Evolutionary conservation across 495 filamentous ascomycete genomes (phyloP), one percentile per base, ranked within the genome.

Genomic region (Neurospora cerealis): DNA sequence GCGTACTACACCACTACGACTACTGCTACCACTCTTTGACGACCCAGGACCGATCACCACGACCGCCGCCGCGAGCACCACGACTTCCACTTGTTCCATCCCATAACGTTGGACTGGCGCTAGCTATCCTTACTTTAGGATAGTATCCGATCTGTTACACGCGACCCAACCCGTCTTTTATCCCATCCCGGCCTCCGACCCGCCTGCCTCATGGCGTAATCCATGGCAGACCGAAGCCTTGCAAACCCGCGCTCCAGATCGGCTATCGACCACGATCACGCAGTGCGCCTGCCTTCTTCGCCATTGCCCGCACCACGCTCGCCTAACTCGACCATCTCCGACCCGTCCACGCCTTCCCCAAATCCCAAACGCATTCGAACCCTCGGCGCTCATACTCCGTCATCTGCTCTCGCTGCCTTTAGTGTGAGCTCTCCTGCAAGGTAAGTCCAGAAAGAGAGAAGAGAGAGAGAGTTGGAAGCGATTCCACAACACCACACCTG

Each of bases 181-280:
- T 34, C 54, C 70, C 72, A 73, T 72, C 72, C 71, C 44, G 70
- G 71, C 73, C 72, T 44, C 75, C 48, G 54, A 69, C 78, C 75
- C 78, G 79, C 78, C 79, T 81, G 81, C 78, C 81, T 78, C 80
- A 87, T 87, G 85, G 85, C 85, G 85, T 87, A 85, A 85, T 85
- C 84, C 85, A 87, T 87, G 85, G 85, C 85, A 87, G 85, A 87
- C 83, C 85, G 84, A 85, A 86, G 83, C 81, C 80, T 81, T 79
- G 83, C 83, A 83, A 83, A 80, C 74, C 79, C 76, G 84, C 84
- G 84, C 81, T 85, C 84, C 81, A 83, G 84, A 86, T 85, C 85
- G 85, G 85, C 81, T 80, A 78, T 84, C 79, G 83, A 87, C 79
- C 81, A 84, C 84, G 81, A 85, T 80, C 78, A 79, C 75, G 75